Percentiles rank a stretch among this genome's conserved stretches.
These are phyloP conservation scores for Cerrena zonata DNA, from an alignment of 1,284 basidiomycete species.

Conservation along the genomic window DNA sequence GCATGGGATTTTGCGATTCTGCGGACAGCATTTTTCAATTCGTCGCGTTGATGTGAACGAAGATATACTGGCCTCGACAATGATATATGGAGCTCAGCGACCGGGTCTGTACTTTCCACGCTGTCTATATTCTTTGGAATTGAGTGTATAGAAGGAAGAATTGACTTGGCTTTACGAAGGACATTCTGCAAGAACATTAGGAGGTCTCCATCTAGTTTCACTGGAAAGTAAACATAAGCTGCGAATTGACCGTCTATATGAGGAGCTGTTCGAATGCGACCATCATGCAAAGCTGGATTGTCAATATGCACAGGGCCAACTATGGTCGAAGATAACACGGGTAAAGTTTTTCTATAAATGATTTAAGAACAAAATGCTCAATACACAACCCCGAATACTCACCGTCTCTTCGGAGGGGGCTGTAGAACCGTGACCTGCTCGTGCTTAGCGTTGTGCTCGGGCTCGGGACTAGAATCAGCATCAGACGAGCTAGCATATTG, in stretches of 20 bases:
- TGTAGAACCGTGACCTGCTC: not conserved
- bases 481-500: constrained; percentile 13
- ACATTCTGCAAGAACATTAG: constrained; percentile 44
- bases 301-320: constrained; percentile 45
- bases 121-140: constrained; percentile 27
- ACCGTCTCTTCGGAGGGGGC: constrained; percentile 13
- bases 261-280: constrained; percentile 64
- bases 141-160: constrained; percentile 43
- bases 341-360: constrained; percentile 42
- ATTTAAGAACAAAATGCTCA: not conserved
- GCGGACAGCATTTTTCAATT: constrained; percentile 55
- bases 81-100: constrained; percentile 60
- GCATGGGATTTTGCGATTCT: constrained; percentile 37
- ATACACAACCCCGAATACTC: not conserved
- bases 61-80: constrained; percentile 72
- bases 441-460: not conserved
- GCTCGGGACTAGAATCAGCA: constrained; percentile 10
- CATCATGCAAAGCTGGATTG: constrained; percentile 70
- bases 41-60: constrained; percentile 69
- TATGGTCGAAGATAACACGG: constrained; percentile 48
- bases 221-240: constrained; percentile 66
- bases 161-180: constrained; percentile 37
- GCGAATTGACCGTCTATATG: constrained; percentile 79
- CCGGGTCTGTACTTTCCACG: constrained; percentile 10
- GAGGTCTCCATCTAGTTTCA: constrained; percentile 36